These are phyloP conservation scores for Gossypium arboreum DNA, from an alignment of 345 rosid genomes.

Conservation along the genomic window DNA sequence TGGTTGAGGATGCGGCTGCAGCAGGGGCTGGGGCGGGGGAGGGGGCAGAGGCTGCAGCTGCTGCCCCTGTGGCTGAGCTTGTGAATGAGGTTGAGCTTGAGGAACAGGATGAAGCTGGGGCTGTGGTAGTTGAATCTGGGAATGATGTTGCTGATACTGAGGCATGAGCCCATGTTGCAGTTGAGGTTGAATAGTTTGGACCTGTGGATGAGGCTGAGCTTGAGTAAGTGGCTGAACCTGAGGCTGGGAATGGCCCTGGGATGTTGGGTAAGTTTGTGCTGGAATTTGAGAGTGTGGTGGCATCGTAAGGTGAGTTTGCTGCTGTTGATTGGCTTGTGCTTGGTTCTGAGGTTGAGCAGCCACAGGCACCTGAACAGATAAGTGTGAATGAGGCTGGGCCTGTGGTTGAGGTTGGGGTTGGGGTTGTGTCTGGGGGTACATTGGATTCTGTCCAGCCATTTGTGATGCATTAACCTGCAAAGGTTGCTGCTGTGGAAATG, in stretches of 20 bases:
- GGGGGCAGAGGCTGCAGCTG: slow-evolving; percentile 12
- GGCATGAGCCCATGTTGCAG: slow-evolving; percentile 28
- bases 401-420: slow-evolving; percentile 23
- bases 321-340: slow-evolving; percentile 31
- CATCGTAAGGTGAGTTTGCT: slow-evolving; percentile 22
- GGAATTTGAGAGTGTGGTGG: slow-evolving; percentile 29
- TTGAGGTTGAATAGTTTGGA: slow-evolving; percentile 24
- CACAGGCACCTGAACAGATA: slow-evolving; percentile 28
- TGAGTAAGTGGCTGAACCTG: slow-evolving; percentile 33
- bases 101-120: slow-evolving; percentile 30
- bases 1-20: slow-evolving; percentile 29
- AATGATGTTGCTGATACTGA: slow-evolving; percentile 25
- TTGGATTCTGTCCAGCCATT: slow-evolving; percentile 21
- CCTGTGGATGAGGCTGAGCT: slow-evolving; percentile 15
- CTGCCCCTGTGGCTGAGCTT: slow-evolving; percentile 13
- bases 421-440: slow-evolving; percentile 24
- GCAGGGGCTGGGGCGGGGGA: slow-evolving; percentile 18
- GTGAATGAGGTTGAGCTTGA: slow-evolving; percentile 26
- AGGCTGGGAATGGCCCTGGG: slow-evolving; percentile 33
- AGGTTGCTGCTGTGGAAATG: slow-evolving; percentile 32
- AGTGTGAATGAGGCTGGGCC: slow-evolving; percentile 26
- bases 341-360: slow-evolving; percentile 40
- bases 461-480: slow-evolving; percentile 29
- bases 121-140: slow-evolving; percentile 28
- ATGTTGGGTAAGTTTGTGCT: slow-evolving; percentile 23